Percentiles rank a stretch among this genome's conserved stretches.
Evolutionary conservation across 495 filamentous ascomycete species (phyloP).

Genomic region (Copromyces sp.): DNA sequence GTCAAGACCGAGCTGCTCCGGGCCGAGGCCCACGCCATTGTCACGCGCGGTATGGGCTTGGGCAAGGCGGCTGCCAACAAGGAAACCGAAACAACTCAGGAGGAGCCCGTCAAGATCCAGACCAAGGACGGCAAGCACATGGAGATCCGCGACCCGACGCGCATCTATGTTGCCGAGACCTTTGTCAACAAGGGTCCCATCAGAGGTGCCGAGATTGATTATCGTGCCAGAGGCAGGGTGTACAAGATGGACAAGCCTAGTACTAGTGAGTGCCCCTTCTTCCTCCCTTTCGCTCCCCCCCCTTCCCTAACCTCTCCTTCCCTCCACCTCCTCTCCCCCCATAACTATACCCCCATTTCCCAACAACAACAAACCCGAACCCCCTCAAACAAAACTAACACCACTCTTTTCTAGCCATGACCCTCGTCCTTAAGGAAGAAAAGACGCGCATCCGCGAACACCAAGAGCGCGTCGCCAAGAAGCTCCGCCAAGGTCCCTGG

Average conservation of each 20-base stretch:
- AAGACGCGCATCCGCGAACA: slow-evolving; percentile 71
- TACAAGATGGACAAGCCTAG: slow-evolving; percentile 52
- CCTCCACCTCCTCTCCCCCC: too few species aligned
- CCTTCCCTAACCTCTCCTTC: neutral
- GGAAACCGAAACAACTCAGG: slow-evolving; percentile 12
- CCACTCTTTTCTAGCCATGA: slow-evolving; percentile 43
- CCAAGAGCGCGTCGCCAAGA: slow-evolving; percentile 63
- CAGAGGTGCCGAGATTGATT: slow-evolving; percentile 44
- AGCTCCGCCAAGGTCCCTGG: slow-evolving; percentile 66
- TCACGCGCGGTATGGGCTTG: slow-evolving; percentile 76
- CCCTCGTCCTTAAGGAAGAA: slow-evolving; percentile 84
- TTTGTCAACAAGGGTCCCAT: slow-evolving; percentile 71
- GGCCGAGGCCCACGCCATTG: slow-evolving; percentile 68
- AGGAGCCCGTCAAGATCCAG: slow-evolving; percentile 28
- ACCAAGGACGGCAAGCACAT: slow-evolving; percentile 51
- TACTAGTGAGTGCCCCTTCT: slow-evolving; percentile 50
- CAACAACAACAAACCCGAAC: too few species aligned
- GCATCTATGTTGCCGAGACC: slow-evolving; percentile 78
- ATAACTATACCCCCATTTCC: too few species aligned
- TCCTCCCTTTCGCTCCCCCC: neutral
- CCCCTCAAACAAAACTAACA: slow-evolving; percentile 6
- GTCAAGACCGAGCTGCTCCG: slow-evolving; percentile 65
- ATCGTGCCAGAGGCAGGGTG: slow-evolving; percentile 59
- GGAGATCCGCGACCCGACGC: slow-evolving; percentile 54
- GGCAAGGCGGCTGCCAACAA: slow-evolving; percentile 24